These are phyloP conservation scores for Ananas comosus DNA, from an alignment of 176 grass and related monocot species.

Conservation along the genomic window DNA sequence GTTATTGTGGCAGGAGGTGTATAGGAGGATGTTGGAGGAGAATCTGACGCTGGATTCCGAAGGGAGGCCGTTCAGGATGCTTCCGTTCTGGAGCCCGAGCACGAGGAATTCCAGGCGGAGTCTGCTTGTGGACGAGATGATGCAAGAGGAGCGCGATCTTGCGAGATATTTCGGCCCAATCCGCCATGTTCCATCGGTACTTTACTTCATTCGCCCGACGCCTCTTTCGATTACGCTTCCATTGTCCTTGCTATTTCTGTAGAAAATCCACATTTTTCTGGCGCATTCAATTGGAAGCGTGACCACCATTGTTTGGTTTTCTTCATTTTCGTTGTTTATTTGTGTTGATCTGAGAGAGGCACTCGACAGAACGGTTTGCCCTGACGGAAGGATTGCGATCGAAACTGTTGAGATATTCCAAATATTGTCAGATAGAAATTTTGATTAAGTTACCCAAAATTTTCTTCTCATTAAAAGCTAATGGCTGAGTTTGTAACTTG, in stretches of 20 bases:
- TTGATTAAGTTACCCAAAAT: background rate
- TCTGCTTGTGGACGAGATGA: constrained; percentile 17
- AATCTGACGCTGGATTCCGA: constrained; percentile 23
- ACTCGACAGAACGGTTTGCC: too few species aligned
- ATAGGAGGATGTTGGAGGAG: constrained; percentile 32
- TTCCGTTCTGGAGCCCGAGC: constrained; percentile 24
- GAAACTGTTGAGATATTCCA: background rate
- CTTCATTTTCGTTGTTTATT: too few species aligned
- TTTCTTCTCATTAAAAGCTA: background rate
- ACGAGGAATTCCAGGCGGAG: constrained; percentile 11
- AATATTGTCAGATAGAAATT: background rate
- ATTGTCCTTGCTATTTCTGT: too few species aligned
- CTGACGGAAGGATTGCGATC: too few species aligned
- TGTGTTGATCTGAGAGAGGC: too few species aligned
- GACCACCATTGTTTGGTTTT: too few species aligned
- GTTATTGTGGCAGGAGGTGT: constrained; percentile 21
- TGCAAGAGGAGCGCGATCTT: constrained; percentile 7
- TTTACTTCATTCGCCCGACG: background rate
- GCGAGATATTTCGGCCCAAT: background rate
- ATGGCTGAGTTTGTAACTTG: background rate
- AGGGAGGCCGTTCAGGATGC: constrained; percentile 28
- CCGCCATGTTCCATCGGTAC: constrained; percentile 20
- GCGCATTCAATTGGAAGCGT: too few species aligned
- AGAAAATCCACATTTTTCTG: too few species aligned
- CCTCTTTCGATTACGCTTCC: background rate